Evolutionary conservation across 1,284 basidiomycete genomes (phyloP).

Genomic region (Kalmanozyma brasiliensis): DNA sequence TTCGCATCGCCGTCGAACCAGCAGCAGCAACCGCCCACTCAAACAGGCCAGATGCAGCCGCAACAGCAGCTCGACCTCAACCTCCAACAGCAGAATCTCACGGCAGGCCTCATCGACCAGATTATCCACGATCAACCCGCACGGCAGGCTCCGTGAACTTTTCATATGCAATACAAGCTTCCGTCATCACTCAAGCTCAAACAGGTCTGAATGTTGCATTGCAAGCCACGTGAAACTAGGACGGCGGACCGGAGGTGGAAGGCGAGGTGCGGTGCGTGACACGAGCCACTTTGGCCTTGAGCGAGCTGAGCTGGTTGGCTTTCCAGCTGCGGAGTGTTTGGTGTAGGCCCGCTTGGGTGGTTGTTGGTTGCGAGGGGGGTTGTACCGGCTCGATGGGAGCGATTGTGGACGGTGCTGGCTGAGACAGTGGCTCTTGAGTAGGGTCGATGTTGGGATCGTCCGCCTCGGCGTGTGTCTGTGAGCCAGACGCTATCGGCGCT

Average conservation of each 20-base stretch:
- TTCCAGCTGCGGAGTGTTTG: constrained; percentile 27
- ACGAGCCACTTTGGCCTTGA: constrained; percentile 21
- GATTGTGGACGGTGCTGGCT: too few relatives aligned
- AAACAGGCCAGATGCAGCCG: not conserved
- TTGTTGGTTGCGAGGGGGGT: not conserved
- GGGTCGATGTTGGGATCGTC: not conserved
- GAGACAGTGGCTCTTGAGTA: not conserved
- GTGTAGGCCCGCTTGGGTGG: constrained; percentile 1
- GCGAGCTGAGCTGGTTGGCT: constrained; percentile 6
- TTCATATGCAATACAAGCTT: not conserved
- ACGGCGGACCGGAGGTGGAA: not conserved
- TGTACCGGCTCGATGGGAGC: too few relatives aligned
- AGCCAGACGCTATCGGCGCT: too few relatives aligned
- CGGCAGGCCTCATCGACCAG: constrained; percentile 13
- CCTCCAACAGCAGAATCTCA: constrained; percentile 9
- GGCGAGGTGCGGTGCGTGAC: constrained; percentile 3
- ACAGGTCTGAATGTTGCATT: too few relatives aligned
- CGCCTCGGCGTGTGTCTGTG: too few relatives aligned
- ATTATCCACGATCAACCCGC: constrained; percentile 12
- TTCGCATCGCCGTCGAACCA: constrained; percentile 6
- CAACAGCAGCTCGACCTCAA: not conserved
- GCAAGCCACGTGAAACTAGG: too few relatives aligned
- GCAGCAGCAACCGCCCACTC: constrained; percentile 2
- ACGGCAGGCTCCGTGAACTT: not conserved
- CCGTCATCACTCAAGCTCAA: not conserved